A percentile compares a stretch with the other conserved stretches of the same genome.
These are phyloP conservation scores for Pisolithus orientalis DNA, from an alignment of 768 basidiomycete species.

Conservation along the genomic window DNA sequence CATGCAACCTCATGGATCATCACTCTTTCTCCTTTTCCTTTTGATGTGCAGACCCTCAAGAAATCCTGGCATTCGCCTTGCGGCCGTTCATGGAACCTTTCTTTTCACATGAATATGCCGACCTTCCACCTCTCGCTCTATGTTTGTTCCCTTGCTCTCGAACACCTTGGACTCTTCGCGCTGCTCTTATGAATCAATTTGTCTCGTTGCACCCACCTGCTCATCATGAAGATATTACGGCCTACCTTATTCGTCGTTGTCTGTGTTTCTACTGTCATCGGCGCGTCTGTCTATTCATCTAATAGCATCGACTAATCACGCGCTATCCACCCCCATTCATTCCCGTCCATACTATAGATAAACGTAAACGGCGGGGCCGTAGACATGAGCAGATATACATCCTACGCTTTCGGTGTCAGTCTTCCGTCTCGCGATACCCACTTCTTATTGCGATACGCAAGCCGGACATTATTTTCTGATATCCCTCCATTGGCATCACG, in stretches of 20 bases:
- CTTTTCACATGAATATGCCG: constrained; percentile 12
- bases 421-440: constrained; percentile 51
- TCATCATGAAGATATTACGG: constrained; percentile 40
- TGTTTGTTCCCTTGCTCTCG: constrained; percentile 21
- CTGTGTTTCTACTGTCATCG: constrained; percentile 32
- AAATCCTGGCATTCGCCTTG: constrained; percentile 10
- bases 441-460: constrained; percentile 41
- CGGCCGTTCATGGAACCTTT: constrained; percentile 18
- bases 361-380: constrained; percentile 39
- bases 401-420: constrained; percentile 33
- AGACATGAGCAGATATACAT: constrained; percentile 40
- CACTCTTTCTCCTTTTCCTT: not conserved
- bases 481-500: constrained; percentile 39
- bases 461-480: constrained; percentile 39
- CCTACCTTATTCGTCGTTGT: constrained; percentile 34
- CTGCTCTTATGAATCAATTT: constrained; percentile 58
- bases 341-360: constrained; percentile 30
- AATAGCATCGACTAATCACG: constrained; percentile 4
- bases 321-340: constrained; percentile 22
- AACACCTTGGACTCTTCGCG: constrained; percentile 41
- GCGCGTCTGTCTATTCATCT: constrained; percentile 22
- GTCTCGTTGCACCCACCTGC: constrained; percentile 46
- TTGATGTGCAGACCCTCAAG: constrained; percentile 8
- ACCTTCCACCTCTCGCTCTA: constrained; percentile 13
- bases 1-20: constrained; percentile 7